Base-by-base conservation (phyloP, 768 basidiomycete species). In the Pisolithus sp. region DNA sequence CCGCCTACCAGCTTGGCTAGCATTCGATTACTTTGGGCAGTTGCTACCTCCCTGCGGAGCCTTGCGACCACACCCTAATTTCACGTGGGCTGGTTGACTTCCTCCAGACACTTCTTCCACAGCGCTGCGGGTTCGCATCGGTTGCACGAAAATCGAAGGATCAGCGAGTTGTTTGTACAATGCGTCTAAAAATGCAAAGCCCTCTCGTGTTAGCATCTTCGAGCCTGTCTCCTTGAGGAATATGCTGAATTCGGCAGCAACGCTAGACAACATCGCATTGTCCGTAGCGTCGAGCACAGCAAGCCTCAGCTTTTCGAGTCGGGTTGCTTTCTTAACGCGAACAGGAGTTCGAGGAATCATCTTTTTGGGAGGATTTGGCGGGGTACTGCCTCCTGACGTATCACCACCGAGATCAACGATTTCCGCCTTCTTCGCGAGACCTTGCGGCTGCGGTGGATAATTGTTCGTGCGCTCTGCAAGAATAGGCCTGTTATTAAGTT, bases 161-260 rank as follows among this genome's bases (percentile, higher is more conserved):
- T 86, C 82, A 36, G 77, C 79, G 41, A 90, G 75, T 60, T 85
- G 86, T 64, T 84, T 85, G 66, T 79, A 75, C 56, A 90, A 62
- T 26, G 79, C 75, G 57, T 88, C 86, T 49, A 90, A 67, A 66
- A 90, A 85, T 21, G 72, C 66, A 59, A 83, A 86, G 6, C 80
- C 87, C 55, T 89, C 85, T 64, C 79, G 83, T 34, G 82, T 89
- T 58, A 86, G 61, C 46, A 77, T 79, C 57, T 75, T 76, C 52
- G 85, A 87, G 61, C 82, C 84, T 51, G 76, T 77, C 63, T 83
- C 76, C 47, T 57, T 68, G 63, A 89, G 68, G 39, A 81, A 76
- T 38, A 72, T 73, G n/a, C 77, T 69, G 59, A 88, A 89, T 47
- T 86, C 81, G 42, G 63, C 61, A 36, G 88, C 79, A 30, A 80